Evolutionary conservation across 768 basidiomycete species (phyloP), one percentile per base, ranked within the genome.

Genomic region (Termitomyces sp.): DNA sequence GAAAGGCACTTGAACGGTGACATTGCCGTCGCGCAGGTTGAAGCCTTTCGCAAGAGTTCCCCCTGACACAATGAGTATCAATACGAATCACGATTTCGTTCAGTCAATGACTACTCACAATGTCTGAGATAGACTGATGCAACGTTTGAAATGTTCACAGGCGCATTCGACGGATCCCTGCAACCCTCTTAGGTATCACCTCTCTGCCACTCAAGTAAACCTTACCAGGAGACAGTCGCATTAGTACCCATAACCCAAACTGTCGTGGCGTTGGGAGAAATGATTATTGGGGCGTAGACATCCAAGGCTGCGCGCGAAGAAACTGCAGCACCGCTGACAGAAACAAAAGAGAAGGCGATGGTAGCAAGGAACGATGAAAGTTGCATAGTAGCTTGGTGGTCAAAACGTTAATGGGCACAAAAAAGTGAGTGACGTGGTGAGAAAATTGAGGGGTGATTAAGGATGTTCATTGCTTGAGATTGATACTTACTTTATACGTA

Each of bases 81-180:
- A 6, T 19, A 48, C 25, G 3, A 51, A 3, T n/a, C 14, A 16
- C 19, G 30, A 27, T 23, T 32, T 17, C 21, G 42, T 34, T 34
- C 30, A 23, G 30, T 54, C 8, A 21, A 32, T 19, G 19, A 19
- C 12, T 23, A 51, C 72, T 55, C 60, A 73, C 73, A 65, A n/a
- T 62, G 51, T 58, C 70, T 64, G 57, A 73, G 62, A 16, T 63
- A 54, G 30, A 73, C 69, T 45, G 63, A 65, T 27, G 70, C 69
- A 23, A 63, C 63, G 62, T 80, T 80, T 27, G 79, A 78, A 58
- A 79, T 77, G 19, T 72, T 61, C 7, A 37, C 58, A 0, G 79
- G 79, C 0, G 73, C 70, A 52, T 75, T 61, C 12, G 72, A 63
- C 0, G 72, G 70, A 51, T 74, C 72, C 79, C 76, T 79, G 40